Conservation (phyloP, 305 asterid species). For the Fraxinus platypoda region DNA sequence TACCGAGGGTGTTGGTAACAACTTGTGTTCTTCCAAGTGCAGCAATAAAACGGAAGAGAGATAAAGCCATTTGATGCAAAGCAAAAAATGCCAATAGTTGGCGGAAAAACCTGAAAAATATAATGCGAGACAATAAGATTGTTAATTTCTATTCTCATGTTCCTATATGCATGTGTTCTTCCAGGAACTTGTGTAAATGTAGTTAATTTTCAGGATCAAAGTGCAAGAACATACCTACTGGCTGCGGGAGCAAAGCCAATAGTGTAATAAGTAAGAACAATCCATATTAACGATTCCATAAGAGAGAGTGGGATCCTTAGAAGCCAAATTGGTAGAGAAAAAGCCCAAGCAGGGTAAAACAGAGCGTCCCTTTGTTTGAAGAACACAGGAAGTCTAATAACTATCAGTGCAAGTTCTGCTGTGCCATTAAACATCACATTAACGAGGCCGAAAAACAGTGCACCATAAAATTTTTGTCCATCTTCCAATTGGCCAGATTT, state of each 20-base stretch:
- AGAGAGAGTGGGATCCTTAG: slow-evolving; percentile 74
- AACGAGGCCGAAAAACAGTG: slow-evolving; percentile 70
- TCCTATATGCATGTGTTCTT: background rate
- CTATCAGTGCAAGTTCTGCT: slow-evolving; percentile 77
- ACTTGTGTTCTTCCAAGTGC: slow-evolving; percentile 84
- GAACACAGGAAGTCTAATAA: slow-evolving; percentile 81
- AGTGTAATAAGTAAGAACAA: slow-evolving; percentile 77
- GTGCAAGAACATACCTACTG: slow-evolving; percentile 48
- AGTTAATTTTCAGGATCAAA: slow-evolving; percentile 15
- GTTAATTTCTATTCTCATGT: slow-evolving; percentile 7
- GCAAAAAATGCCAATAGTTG: slow-evolving; percentile 78
- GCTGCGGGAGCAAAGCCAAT: slow-evolving; percentile 89
- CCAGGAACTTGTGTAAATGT: background rate
- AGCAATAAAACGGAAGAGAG: slow-evolving; percentile 75
- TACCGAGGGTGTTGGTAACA: slow-evolving; percentile 73
- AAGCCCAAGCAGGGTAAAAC: slow-evolving; percentile 95
- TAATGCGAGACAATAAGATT: background rate
- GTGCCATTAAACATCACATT: slow-evolving; percentile 93
- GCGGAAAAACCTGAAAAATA: slow-evolving; percentile 65
- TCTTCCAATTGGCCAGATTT: slow-evolving; percentile 53
- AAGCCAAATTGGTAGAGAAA: slow-evolving; percentile 83
- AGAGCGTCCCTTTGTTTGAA: slow-evolving; percentile 80
- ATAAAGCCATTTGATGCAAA: slow-evolving; percentile 85
- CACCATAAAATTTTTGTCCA: slow-evolving; percentile 80
- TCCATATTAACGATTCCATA: slow-evolving; percentile 81